These are phyloP conservation scores for Croton setiger DNA, from an alignment of 441 rosid genomes.

Conservation along the genomic window DNA sequence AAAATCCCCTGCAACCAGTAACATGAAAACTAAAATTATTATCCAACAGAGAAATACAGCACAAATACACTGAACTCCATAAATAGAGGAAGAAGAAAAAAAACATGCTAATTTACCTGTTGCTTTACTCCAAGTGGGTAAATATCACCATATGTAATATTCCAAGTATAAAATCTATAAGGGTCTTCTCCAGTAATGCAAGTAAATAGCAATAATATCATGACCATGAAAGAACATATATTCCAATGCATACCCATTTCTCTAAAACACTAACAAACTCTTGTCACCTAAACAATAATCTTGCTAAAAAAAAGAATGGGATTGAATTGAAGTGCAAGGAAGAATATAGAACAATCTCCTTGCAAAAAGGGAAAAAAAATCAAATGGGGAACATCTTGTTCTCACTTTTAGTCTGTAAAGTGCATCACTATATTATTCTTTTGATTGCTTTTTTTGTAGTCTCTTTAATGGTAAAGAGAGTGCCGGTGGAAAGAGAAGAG, in stretches of 20 bases:
- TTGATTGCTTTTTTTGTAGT: background rate
- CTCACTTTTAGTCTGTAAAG: slow-evolving; percentile 21
- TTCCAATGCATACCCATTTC: slow-evolving; percentile 20
- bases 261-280: background rate
- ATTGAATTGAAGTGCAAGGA: slow-evolving; percentile 1
- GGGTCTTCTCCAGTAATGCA: slow-evolving; percentile 58
- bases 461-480: background rate
- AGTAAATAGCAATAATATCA: slow-evolving; percentile 16
- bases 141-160: too few species aligned
- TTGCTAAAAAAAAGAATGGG: slow-evolving; percentile 8
- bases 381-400: background rate
- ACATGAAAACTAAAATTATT: background rate
- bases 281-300: background rate
- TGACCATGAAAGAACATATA: slow-evolving; percentile 13
- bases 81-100: background rate
- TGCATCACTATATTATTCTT: background rate
- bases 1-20: slow-evolving; percentile 58
- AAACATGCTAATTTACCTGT: slow-evolving; percentile 37
- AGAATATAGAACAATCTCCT: slow-evolving; percentile 14
- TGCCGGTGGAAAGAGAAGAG: slow-evolving; percentile 20
- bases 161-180: slow-evolving; percentile 80
- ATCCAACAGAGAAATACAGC: background rate
- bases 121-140: slow-evolving; percentile 83
- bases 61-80: background rate
- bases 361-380: background rate